Evolutionary conservation across 495 filamentous ascomycete species (phyloP).

Genomic region (Zalerion maritima): DNA sequence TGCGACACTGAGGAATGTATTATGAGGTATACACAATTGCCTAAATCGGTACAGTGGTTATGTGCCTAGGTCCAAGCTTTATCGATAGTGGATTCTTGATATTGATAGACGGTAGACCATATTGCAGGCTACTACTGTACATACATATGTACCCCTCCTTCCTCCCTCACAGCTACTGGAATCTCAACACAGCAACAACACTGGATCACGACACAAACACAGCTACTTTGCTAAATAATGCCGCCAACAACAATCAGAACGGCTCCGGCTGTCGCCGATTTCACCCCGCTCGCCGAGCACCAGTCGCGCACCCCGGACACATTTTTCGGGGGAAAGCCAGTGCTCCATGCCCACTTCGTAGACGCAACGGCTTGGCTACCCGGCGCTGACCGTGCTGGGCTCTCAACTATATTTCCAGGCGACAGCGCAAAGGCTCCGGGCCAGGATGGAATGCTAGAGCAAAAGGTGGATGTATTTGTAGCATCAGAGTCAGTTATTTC

Average conservation of each 20-base stretch:
- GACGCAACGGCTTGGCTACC: conserved; percentile 45
- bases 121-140: too few species aligned
- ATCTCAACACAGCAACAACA: too few species aligned
- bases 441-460: conserved; percentile 21
- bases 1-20: too few species aligned
- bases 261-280: conserved; percentile 32
- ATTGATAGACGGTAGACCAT: too few species aligned
- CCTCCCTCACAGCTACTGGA: too few species aligned
- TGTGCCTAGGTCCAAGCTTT: too few species aligned
- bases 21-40: too few species aligned
- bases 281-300: conserved; percentile 61
- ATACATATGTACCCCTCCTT: too few species aligned
- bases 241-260: conserved; percentile 23
- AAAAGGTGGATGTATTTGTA: conserved; percentile 58
- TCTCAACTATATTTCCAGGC: conserved; percentile 38
- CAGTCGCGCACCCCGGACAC: conserved; percentile 72
- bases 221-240: conserved; percentile 11
- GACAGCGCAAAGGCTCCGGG: conserved; percentile 12
- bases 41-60: too few species aligned
- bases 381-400: conserved; percentile 23
- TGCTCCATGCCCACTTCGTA: conserved; percentile 61
- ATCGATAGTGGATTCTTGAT: too few species aligned
- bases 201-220: conserved; percentile 1
- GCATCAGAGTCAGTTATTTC: conserved; percentile 49
- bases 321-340: conserved; percentile 64